phyloP scores from a whole-genome alignment of 179 eudicot species.

The Beta macrorhiza region DNA sequence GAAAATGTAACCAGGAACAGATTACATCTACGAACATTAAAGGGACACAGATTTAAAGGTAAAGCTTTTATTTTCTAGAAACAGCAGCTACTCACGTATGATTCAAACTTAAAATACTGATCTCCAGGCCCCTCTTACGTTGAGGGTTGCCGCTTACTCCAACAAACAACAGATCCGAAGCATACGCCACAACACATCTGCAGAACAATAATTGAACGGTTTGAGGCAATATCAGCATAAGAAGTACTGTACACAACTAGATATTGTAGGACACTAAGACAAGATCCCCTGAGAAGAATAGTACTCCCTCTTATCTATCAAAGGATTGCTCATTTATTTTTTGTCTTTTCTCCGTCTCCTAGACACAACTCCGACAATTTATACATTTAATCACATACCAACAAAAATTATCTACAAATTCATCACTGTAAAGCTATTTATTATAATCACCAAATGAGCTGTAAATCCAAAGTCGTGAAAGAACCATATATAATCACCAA shows the following conservation, averaged over 20 bases:
- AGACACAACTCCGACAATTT: too few species aligned
- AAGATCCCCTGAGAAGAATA: neutral
- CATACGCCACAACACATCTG: slow-evolving; percentile 91
- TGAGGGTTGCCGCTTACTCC: slow-evolving; percentile 84
- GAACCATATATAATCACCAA: neutral
- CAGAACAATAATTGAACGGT: slow-evolving; percentile 17
- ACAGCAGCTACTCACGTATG: slow-evolving; percentile 68
- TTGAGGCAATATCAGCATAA: slow-evolving; percentile 8
- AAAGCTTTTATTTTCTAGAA: neutral
- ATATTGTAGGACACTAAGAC: neutral
- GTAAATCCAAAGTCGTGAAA: too few species aligned
- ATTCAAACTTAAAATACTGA: slow-evolving; percentile 69
- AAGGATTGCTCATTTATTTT: too few species aligned
- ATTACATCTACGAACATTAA: neutral
- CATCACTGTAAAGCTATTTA: too few species aligned
- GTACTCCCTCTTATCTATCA: too few species aligned
- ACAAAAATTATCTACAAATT: too few species aligned
- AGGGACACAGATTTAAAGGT: neutral
- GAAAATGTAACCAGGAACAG: neutral
- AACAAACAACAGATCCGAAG: slow-evolving; percentile 83
- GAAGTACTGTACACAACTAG: neutral
- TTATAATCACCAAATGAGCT: too few species aligned
- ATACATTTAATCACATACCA: too few species aligned
- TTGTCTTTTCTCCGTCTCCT: too few species aligned
- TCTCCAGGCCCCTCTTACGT: slow-evolving; percentile 56